Evolutionary conservation across 805 yeast species (phyloP).

Genomic region (Wilhelminamyces savonicus): DNA sequence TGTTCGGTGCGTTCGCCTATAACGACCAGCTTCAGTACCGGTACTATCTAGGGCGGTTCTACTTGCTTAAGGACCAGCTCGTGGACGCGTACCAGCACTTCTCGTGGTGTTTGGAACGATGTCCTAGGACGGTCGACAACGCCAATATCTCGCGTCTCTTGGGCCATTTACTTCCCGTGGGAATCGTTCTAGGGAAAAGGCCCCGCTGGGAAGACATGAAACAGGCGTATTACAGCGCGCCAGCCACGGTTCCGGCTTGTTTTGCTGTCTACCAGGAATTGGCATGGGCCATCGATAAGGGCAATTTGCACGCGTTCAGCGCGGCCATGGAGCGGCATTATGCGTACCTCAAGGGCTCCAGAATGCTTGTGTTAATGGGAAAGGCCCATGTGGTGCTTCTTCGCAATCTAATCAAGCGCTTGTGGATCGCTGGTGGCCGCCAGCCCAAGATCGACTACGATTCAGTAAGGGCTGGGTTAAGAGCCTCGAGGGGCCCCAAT

Average conservation of each 20-base stretch:
- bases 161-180: conserved; percentile 44
- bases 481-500: conserved; percentile 4
- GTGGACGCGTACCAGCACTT: conserved; percentile 45
- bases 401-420: conserved; percentile 37
- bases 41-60: conserved; percentile 48
- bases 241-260: conserved; percentile 17
- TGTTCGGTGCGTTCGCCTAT: conserved; percentile 31
- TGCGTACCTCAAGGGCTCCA: conserved; percentile 28
- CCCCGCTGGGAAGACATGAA: conserved; percentile 28
- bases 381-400: conserved; percentile 39
- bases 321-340: conserved; percentile 22
- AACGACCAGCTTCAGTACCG: conserved; percentile 47
- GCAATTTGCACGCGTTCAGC: conserved; percentile 34
- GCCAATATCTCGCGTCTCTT: conserved; percentile 38
- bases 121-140: conserved; percentile 21
- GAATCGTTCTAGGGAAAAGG: conserved; percentile 47
- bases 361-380: conserved; percentile 38
- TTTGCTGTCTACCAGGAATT: conserved; percentile 32
- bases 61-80: conserved; percentile 46
- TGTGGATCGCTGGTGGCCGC: conserved; percentile 20
- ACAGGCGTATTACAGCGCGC: conserved; percentile 8
- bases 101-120: conserved; percentile 43
- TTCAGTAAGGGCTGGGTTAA: conserved; percentile 14
- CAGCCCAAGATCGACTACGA: conserved; percentile 26
- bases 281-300: conserved; percentile 30